Conservation (phyloP, 2,329 filamentous ascomycete species). For the Cladosporium cucumerinum region DNA sequence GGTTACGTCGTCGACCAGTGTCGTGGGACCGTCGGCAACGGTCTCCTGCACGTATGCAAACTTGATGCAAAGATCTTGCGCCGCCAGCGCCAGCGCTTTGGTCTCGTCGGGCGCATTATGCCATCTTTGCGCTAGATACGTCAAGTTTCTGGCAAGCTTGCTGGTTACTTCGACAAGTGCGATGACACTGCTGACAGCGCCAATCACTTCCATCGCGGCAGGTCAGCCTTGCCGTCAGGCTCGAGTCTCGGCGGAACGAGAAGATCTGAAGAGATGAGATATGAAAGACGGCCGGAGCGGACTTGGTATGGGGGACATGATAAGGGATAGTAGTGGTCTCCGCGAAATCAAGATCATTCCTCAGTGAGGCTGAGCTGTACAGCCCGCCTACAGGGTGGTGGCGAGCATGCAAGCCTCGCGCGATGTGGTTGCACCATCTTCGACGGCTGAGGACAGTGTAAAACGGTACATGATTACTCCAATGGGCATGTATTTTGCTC, state of each 20-base stretch:
- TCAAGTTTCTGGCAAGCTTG: neutral
- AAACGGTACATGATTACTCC: no score
- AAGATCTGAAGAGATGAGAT: no score
- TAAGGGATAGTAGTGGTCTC: no score
- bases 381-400: neutral
- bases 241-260: no score
- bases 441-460: no score
- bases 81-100: neutral
- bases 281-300: no score
- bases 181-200: neutral
- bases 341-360: no score
- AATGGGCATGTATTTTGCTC: no score
- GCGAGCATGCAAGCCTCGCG: no score
- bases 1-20: neutral
- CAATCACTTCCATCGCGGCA: neutral
- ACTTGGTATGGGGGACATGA: no score
- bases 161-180: neutral
- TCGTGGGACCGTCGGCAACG: neutral
- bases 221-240: neutral
- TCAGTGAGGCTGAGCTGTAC: neutral
- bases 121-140: neutral
- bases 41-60: neutral
- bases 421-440: no score
- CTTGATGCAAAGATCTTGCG: neutral
- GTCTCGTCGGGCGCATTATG: neutral